Evolutionary conservation across 2,329 filamentous ascomycete genomes (phyloP).

Genomic region (Pyricularia pennisetigena): DNA sequence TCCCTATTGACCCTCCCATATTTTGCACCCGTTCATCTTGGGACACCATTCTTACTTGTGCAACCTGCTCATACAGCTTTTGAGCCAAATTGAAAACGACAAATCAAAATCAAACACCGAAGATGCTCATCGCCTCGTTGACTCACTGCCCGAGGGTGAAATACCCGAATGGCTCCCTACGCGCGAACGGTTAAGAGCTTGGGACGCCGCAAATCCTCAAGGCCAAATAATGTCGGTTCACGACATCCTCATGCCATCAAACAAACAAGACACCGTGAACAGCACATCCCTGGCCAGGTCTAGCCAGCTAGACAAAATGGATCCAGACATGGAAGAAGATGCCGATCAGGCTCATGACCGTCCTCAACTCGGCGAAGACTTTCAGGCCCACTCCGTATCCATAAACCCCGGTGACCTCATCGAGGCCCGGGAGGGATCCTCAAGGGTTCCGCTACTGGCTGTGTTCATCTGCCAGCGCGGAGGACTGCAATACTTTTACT

Average conservation of each 20-base stretch:
- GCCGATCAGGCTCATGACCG: neutral
- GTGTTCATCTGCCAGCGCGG: conserved; percentile 42
- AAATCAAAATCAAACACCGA: neutral
- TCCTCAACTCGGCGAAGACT: neutral
- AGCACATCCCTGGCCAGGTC: neutral
- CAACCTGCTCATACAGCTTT: neutral
- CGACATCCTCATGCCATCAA: neutral
- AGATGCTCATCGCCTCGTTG: neutral
- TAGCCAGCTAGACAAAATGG: neutral
- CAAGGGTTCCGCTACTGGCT: conserved; percentile 35
- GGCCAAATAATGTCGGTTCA: neutral
- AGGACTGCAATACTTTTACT: conserved; percentile 43
- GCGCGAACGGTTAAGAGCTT: neutral
- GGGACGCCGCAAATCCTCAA: neutral
- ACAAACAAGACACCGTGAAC: neutral
- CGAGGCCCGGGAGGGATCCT: conserved; percentile 25
- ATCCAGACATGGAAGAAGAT: conserved; percentile 9
- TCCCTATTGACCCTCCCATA: neutral
- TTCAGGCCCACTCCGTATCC: neutral
- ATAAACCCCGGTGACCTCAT: conserved; percentile 38
- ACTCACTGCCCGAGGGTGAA: neutral
- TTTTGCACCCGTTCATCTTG: neutral
- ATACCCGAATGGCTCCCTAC: neutral
- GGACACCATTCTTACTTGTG: neutral
- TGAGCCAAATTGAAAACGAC: neutral